Base-by-base conservation (phyloP, 2,329 filamentous ascomycete species). In the Daldinia sp. region DNA sequence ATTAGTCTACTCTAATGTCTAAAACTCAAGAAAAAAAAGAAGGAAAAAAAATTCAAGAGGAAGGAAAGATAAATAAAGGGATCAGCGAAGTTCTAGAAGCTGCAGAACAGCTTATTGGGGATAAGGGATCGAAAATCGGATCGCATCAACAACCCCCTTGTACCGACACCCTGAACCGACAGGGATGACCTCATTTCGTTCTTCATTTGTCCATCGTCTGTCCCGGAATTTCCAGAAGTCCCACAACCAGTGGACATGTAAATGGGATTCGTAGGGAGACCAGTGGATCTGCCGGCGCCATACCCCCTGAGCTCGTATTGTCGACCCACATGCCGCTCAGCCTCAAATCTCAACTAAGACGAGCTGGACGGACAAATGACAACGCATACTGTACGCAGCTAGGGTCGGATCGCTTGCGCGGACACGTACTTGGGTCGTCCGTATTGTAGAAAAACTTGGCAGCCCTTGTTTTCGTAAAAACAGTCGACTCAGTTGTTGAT, bases 1-100 rank as follows among this genome's bases (percentile, higher is more conserved):
- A 60, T 59, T 69, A 60, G 15, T 57, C 48, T 63, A 61, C 26
- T 58, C 35, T 50, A 60, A 30, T 41, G 35, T 53, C n/a, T 35
- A 26, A 33, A 44, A 48, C 44, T 26, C 44, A 28, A 37, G 58
- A 18, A 58, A 37, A 23, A 48, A 65, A 18, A 39, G 28, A 39
- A 54, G 48, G 30, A 37, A 60, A 56, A 39, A 67, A 63, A 48
- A 55, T 59, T 56, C 53, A 60, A 44, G 28, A 28, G 54, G 28
- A 37, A 62, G 13, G 51, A 54, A 30, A 54, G 9, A 54, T 54
- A 60, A 65, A 58, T 46, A 51, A 72, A 69, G 33, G 48, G 69
- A 72, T 73, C 71, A 70, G 61, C 67, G 15, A 6, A 5, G 55
- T 72, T 73, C 71, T 72, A 72, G 67, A 73, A 70, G 57, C 63